Evolutionary conservation across 2,329 filamentous ascomycete species (phyloP).

Genomic region (Aspergillus felis): DNA sequence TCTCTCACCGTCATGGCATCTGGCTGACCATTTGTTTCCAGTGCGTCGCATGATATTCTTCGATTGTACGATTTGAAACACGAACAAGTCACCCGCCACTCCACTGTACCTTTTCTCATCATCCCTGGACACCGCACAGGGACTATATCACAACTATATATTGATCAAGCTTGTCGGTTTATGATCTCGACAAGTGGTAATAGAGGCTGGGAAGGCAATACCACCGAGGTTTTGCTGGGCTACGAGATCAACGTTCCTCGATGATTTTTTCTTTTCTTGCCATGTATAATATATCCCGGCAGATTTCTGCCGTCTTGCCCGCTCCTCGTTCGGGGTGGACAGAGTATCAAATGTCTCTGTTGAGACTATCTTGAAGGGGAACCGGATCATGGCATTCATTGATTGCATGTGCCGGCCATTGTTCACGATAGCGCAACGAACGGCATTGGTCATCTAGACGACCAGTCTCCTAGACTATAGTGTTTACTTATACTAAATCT

Average conservation of each 20-base stretch:
- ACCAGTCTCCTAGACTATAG: background rate
- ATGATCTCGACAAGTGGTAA: conserved; percentile 92
- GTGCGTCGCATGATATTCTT: conserved; percentile 88
- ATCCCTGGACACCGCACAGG: conserved; percentile 86
- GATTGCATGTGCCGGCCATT: no score
- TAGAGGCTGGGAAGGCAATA: conserved; percentile 87
- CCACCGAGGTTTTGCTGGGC: conserved; percentile 85
- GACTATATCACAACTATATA: conserved; percentile 78
- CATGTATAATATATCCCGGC: background rate
- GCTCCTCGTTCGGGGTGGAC: background rate
- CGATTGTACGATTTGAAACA: conserved; percentile 83
- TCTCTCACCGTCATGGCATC: background rate
- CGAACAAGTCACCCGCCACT: conserved; percentile 62
- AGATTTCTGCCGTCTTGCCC: background rate
- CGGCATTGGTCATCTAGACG: background rate
- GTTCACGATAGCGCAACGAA: no score
- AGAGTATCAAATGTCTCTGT: no score
- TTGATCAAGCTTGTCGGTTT: conserved; percentile 83
- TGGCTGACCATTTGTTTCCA: conserved; percentile 31
- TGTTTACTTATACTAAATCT: background rate
- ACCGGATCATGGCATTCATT: background rate
- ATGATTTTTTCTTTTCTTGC: conserved; percentile 3
- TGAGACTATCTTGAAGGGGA: no score
- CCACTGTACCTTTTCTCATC: conserved; percentile 89
- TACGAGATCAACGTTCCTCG: conserved; percentile 72